These are phyloP conservation scores for Kazachstania taianensis DNA, from an alignment of 805 yeast species.

Conservation along the genomic window DNA sequence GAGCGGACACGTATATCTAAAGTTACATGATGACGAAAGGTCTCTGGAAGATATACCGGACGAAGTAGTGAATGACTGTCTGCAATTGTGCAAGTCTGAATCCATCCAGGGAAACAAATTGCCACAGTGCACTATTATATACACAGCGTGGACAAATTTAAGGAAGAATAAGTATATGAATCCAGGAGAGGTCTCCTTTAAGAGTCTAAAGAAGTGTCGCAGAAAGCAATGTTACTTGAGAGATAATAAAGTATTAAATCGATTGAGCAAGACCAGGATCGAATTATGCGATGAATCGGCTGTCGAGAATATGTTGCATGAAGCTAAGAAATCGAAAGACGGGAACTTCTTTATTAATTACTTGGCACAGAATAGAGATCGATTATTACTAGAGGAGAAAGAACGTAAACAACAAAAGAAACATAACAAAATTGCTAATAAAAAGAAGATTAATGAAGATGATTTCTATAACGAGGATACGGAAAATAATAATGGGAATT, in stretches of 20 bases:
- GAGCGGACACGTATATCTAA: slow-evolving; percentile 67
- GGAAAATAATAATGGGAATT: too few species aligned
- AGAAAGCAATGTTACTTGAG: slow-evolving; percentile 44
- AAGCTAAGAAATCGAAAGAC: slow-evolving; percentile 26
- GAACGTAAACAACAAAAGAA: slow-evolving; percentile 15
- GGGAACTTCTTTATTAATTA: slow-evolving; percentile 16
- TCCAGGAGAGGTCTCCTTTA: slow-evolving; percentile 68
- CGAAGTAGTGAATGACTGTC: slow-evolving; percentile 43
- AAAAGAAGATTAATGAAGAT: not conserved
- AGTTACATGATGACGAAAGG: slow-evolving; percentile 39
- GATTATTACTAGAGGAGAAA: slow-evolving; percentile 18
- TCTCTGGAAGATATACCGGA: slow-evolving; percentile 41
- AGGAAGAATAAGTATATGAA: slow-evolving; percentile 63
- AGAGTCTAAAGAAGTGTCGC: slow-evolving; percentile 44
- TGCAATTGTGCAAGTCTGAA: slow-evolving; percentile 67
- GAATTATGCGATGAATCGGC: slow-evolving; percentile 35
- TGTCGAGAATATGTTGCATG: slow-evolving; percentile 21
- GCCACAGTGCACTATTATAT: slow-evolving; percentile 54
- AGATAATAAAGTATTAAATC: slow-evolving; percentile 50
- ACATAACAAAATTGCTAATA: slow-evolving; percentile 5
- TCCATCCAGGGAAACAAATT: slow-evolving; percentile 68
- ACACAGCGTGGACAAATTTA: slow-evolving; percentile 66
- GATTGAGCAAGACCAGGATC: slow-evolving; percentile 52
- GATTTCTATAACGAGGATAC: slow-evolving; percentile 3
- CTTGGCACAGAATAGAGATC: slow-evolving; percentile 12